Evolutionary conservation across 805 yeast species (phyloP), one percentile per base, ranked within the genome.

Genomic region (Grigorovia humatica): DNA sequence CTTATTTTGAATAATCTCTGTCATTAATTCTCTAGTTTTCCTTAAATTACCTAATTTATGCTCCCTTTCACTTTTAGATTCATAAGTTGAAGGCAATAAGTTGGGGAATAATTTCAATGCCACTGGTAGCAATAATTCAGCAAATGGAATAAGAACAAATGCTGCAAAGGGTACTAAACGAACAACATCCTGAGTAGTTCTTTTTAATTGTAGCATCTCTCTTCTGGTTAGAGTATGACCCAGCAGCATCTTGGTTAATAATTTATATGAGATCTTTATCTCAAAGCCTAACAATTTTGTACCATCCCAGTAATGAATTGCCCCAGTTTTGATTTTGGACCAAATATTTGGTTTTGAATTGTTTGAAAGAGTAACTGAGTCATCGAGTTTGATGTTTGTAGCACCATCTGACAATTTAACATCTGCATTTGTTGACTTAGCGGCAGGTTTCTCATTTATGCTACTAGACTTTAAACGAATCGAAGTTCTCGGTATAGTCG

Each of bases 31-130:
- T 60, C 93, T 77, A 6, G 89, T 82, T 59, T 75, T 77, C 54
- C 86, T 69, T 52, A 86, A 71, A 52, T 72, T 70, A 55, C 75
- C 76, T 53, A 73, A 59, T 62, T 82, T 82, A 59, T 81, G 77
- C 55, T 78, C 82, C 58, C 75, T 79, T 51, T 81, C 85, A 44
- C 71, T 72, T 51, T 73, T 74, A 13, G 85, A 78, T 66, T 85
- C 88, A 68, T 88, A 91, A 4, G 99, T 93, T 35, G 96, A 88
- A 6, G 99, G 99, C 52, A 91, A 75, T 60, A 91, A 69, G 66
- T 88, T 88, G 64, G 99, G 99, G 81, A 93, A 91, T n/a, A 91
- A 54, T 69, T 86, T 87, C 55, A 91, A 72, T 1, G 96, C 97
- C 43, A 91, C 69, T 0, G 99, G 99, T 48, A 91, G 74, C 57